These are phyloP conservation scores for Keithomyces neogunnii DNA, from an alignment of 2,329 filamentous ascomycete species.

Conservation along the genomic window DNA sequence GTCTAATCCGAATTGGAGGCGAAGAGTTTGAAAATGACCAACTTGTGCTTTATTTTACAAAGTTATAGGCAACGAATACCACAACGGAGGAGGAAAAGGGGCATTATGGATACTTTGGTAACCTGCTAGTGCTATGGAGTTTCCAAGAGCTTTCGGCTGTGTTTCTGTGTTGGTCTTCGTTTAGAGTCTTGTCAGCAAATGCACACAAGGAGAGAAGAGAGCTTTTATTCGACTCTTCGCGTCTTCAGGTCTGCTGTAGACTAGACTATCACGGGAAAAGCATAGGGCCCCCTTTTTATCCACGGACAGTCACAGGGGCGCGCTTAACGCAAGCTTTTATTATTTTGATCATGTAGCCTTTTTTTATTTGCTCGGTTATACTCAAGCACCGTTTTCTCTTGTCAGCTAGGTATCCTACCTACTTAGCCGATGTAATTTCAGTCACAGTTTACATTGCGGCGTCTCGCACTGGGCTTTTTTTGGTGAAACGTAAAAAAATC, in stretches of 20 bases:
- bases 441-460: slow-evolving; percentile 24
- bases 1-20: slow-evolving; percentile 21
- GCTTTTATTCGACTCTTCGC: not conserved
- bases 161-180: not conserved
- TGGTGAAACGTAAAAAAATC: not conserved
- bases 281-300: slow-evolving; percentile 1
- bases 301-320: not conserved
- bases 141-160: not conserved
- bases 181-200: not conserved
- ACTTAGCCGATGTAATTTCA: slow-evolving; percentile 37
- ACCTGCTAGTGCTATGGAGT: slow-evolving; percentile 10
- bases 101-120: slow-evolving; percentile 23
- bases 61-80: slow-evolving; percentile 19
- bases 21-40: slow-evolving; percentile 23
- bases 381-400: slow-evolving; percentile 20
- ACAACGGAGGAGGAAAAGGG: slow-evolving; percentile 12
- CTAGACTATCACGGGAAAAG: slow-evolving; percentile 3
- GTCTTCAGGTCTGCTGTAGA: not conserved
- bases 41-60: not conserved
- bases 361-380: slow-evolving; percentile 21
- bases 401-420: slow-evolving; percentile 29
- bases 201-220: not conserved
- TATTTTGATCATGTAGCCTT: slow-evolving; percentile 25
- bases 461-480: too few species aligned
- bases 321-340: slow-evolving; percentile 7